phyloP scores from a whole-genome alignment of 2,329 filamentous ascomycete species.

The Sclerotinia trifoliorum region DNA sequence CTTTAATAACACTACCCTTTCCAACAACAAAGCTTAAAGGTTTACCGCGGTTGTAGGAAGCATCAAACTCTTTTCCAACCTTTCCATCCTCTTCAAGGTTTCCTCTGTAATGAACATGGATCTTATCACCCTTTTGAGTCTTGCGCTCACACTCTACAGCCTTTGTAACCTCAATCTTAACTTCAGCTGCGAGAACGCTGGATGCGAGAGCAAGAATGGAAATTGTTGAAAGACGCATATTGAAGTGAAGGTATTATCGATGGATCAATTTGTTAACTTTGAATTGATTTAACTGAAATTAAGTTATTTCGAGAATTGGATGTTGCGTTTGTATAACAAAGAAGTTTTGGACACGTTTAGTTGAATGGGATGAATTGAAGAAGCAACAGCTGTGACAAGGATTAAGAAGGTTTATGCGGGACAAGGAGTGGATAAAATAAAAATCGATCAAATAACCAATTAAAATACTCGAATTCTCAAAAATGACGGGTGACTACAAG shows the following conservation, averaged over 20 bases:
- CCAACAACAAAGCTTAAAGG: slow-evolving; percentile 83
- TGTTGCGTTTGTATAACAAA: not conserved
- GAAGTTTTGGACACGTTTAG: slow-evolving; percentile 16
- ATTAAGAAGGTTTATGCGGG: not conserved
- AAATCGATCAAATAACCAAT: not conserved
- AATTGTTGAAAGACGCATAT: slow-evolving; percentile 38
- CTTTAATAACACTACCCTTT: slow-evolving; percentile 80
- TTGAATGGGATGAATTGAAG: not conserved
- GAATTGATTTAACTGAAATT: not conserved
- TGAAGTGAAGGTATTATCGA: not conserved
- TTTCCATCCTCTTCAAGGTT: slow-evolving; percentile 58
- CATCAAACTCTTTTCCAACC: slow-evolving; percentile 79
- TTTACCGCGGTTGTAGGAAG: slow-evolving; percentile 71
- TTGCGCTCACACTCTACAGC: slow-evolving; percentile 77
- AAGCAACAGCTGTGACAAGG: not conserved
- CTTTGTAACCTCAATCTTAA: slow-evolving; percentile 75
- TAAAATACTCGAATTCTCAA: not conserved
- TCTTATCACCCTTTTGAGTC: slow-evolving; percentile 70
- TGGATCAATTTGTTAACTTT: not conserved
- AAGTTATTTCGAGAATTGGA: not conserved
- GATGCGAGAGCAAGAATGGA: slow-evolving; percentile 37
- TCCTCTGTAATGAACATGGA: slow-evolving; percentile 86
- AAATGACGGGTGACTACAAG: not conserved
- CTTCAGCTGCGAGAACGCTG: slow-evolving; percentile 41
- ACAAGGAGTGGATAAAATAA: not conserved